These are phyloP conservation scores for Picea engelmannii DNA, from an alignment of 83 land plant species.

Conservation along the genomic window DNA sequence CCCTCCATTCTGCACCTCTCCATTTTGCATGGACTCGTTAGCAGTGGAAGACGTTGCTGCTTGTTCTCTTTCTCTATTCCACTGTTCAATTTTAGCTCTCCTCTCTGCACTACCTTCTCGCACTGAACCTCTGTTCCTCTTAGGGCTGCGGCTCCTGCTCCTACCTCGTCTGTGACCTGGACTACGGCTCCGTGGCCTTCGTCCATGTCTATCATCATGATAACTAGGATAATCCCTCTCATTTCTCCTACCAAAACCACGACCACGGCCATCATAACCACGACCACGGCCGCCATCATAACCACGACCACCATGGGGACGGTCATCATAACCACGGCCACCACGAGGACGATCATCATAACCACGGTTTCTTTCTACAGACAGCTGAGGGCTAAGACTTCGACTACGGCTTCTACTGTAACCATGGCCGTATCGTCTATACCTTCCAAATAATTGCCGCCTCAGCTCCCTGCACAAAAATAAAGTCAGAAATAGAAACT, in stretches of 20 bases:
- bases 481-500: no score
- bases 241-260: constrained; percentile 26
- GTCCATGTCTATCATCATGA: constrained; percentile 31
- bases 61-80: constrained; percentile 62
- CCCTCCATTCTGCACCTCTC: constrained; percentile 1
- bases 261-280: constrained; percentile 29
- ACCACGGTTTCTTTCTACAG: constrained; percentile 16
- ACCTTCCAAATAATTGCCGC: constrained; percentile 58
- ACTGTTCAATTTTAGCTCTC: constrained; percentile 65
- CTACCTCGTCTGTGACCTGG: constrained; percentile 24
- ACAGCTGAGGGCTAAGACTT: constrained; percentile 38
- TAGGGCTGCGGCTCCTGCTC: constrained; percentile 31
- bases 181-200: constrained; percentile 42
- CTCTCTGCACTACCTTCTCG: constrained; percentile 74
- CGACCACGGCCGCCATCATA: neutral
- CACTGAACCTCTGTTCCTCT: constrained; percentile 31
- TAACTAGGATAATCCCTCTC: constrained; percentile 36
- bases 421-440: constrained; percentile 29
- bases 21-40: neutral
- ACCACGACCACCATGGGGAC: constrained; percentile 24
- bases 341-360: constrained; percentile 23
- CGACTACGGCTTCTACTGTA: constrained; percentile 27
- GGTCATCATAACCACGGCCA: constrained; percentile 27
- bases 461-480: constrained; percentile 43
- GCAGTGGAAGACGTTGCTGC: neutral